Evolutionary conservation across 768 basidiomycete genomes (phyloP).

Genomic region (Leccinum longicurvipes): DNA sequence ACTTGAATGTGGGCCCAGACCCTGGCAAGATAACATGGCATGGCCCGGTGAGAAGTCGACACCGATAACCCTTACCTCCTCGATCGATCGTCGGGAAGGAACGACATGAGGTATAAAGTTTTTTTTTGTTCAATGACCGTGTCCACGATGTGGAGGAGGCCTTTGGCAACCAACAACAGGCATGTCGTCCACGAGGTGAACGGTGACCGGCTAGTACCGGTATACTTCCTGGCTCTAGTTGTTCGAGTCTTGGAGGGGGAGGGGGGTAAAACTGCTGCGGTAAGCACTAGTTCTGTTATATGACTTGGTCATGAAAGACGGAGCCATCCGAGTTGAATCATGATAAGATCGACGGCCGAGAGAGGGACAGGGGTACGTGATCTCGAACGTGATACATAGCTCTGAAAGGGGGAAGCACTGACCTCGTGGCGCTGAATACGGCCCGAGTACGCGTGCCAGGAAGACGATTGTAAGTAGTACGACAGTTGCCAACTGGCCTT

Average conservation of each 20-base stretch:
- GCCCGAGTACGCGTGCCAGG: background rate
- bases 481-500: background rate
- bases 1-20: background rate
- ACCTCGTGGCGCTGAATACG: background rate
- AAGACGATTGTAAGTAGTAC: background rate
- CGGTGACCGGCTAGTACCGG: background rate
- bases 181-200: conserved; percentile 16
- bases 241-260: background rate
- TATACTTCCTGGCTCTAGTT: background rate
- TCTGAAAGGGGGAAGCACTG: background rate
- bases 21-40: background rate
- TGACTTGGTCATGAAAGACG: background rate
- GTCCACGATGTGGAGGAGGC: background rate
- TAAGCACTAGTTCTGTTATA: background rate
- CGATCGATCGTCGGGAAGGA: conserved; percentile 7
- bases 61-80: background rate
- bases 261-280: background rate
- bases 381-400: background rate
- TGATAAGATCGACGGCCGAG: conserved; percentile 9
- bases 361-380: background rate
- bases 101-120: conserved; percentile 11
- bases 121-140: background rate
- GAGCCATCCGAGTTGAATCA: background rate
- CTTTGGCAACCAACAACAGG: background rate
- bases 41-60: background rate